Base-by-base conservation (phyloP, 495 filamentous ascomycete species). In the Bombardia bombarda region DNA sequence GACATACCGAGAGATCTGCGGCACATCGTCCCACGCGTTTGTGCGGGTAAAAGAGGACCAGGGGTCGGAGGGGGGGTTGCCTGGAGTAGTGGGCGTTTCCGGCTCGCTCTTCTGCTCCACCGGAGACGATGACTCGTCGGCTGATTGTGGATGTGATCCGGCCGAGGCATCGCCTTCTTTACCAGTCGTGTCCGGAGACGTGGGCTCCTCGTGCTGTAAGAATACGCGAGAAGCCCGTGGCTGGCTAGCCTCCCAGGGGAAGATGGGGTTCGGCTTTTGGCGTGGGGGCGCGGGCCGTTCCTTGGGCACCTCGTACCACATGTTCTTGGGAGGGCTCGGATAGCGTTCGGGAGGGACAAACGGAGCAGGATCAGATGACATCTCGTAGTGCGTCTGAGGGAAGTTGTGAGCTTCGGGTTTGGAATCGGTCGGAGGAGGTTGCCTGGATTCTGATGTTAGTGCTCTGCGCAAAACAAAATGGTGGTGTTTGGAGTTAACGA, bases 1-100 rank as follows among this genome's bases (percentile, higher is more conserved):
- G 37, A 90, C 83, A 56, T 92, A 94, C 36, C 75, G 71, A 45
- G 87, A 77, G 50, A 95, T 95, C 41, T 84, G 77, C 2, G 84
- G 84, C 20, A 87, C 76, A 25, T 84, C 83, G 51, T 95, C 89
- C 89, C 89, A 95, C 32, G 85, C 87, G 60, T 95, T 95, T 30
- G 72, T 73, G 56, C 77, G 68, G 16, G 57, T 49, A 43, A 73
- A 74, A 53, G 83, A 86, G 46, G 65, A 63, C 78, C 80, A 92
- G 8, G 79, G 67, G 40, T 79, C 70, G 40, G 63, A 65, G 10
- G 69, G 66, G 8, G 79, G 67, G 40, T 79, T 70, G 40, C 63
- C 64, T 12, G 69, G 66, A 33, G 69, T 73, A 20, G 63, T 63
- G 28, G 74, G 74, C 20, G 68, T 74, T 16, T 55, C 47, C 4